These are phyloP conservation scores for Cyamopsis tetragonoloba DNA, from an alignment of 306 rosid species.

Conservation along the genomic window DNA sequence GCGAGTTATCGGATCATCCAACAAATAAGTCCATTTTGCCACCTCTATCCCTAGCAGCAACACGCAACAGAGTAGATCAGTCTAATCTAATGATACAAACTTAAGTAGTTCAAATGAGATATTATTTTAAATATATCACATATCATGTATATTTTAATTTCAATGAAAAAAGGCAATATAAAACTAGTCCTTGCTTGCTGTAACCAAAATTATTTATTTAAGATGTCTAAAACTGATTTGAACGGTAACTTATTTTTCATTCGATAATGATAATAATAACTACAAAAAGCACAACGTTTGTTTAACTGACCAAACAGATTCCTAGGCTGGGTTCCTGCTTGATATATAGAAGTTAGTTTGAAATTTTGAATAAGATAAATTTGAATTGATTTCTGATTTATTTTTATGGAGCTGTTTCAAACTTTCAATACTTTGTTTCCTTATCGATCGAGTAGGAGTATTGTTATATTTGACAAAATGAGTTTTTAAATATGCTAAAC, in stretches of 20 bases:
- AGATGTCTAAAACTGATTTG: background rate
- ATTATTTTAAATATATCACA: too few species aligned
- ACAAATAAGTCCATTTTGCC: too few species aligned
- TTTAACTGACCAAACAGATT: background rate
- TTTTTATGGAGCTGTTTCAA: background rate
- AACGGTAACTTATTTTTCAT: background rate
- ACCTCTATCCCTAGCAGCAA: too few species aligned
- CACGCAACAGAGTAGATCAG: too few species aligned
- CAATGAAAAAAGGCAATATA: too few species aligned
- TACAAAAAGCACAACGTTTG: background rate
- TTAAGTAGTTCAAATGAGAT: too few species aligned
- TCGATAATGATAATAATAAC: too few species aligned
- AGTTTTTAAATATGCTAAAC: background rate
- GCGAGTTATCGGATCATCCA: too few species aligned
- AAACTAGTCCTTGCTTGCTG: too few species aligned
- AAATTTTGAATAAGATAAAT: background rate
- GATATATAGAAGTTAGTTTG: background rate
- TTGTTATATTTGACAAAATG: background rate
- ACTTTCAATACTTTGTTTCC: background rate
- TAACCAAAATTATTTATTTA: background rate
- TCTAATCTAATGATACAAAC: too few species aligned
- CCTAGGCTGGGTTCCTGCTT: background rate
- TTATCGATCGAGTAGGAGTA: background rate
- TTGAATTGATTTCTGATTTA: background rate
- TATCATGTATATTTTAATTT: too few species aligned